Evolutionary conservation across 768 basidiomycete species (phyloP), one percentile per base, ranked within the genome.

Genomic region (Rhodotorula kratochvilovae): DNA sequence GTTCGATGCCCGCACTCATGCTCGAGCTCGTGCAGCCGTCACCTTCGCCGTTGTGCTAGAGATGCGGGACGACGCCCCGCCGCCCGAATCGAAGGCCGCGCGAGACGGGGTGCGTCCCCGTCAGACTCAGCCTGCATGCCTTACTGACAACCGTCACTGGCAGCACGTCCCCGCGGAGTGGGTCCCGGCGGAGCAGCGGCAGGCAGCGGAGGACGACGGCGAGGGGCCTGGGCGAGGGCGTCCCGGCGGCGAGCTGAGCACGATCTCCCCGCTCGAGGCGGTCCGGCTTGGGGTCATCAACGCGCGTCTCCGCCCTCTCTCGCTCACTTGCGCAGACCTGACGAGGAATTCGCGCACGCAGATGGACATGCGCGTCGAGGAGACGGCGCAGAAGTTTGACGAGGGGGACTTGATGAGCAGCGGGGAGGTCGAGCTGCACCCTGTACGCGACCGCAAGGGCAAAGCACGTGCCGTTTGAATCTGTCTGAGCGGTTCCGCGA

Each of bases 301-400:
- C 42, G 76, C 75, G 43, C 36, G 76, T 48, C 3, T 11, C 13
- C n/a, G 11, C 10, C 31, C 16, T 36, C 31, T n/a, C 31, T 23
- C 23, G 42, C 1, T 4, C 1, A 27, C 7, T 25, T 46, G 21
- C 21, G 5, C 21, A 16, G 11, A 11, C 5, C 8, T 17, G 33
- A 17, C 6, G 3, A n/a, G n/a, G n/a, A n/a, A n/a, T n/a, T n/a
- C n/a, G n/a, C 31, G 23, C n/a, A 0, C 16, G 61, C 59, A 74
- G 73, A 56, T 74, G 59, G 63, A 71, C 29, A 48, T 74, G 16
- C 59, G 55, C 25, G 69, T 74, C 19, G 73, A 74, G 42, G 73
- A 74, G 58, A 56, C 60, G 13, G 66, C 56, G 17, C 63, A 43
- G 1, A 74, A 72, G 39, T 65, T 66, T 35, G 29, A 36, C 31